Base-by-base conservation (phyloP, 441 rosid genomes). In the Pelargonium cotyledonis region DNA sequence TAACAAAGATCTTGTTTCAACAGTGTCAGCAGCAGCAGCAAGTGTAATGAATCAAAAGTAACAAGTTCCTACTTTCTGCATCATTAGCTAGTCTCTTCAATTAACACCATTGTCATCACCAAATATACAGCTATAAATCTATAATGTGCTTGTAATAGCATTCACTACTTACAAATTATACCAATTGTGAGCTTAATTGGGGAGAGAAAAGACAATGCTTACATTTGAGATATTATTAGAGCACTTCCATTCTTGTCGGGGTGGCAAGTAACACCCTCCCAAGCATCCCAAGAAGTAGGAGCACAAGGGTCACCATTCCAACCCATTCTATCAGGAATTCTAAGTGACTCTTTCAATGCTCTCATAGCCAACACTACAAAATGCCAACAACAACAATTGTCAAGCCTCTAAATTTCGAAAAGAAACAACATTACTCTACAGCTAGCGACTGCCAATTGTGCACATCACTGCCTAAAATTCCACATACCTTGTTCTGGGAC, bases 251-350 rank as follows among this genome's bases (percentile, higher is more conserved):
- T 72, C 74, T 85, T 77, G 84, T 83, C 83, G 63, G 88, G 78
- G 40, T 78, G 89, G 74, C 99, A 95, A 15, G 88, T 82, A 70
- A 92, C 95, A 69, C 99, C 99, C 76, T 95, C 99, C 99, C 99
- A 95, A 78, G 98, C 96, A 79, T 92, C 93, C 99, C 99, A 95
- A 63, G 69, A 85, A 18, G 97, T 89, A 65, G 99, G 98, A 74
- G 99, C 96, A 80, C 99, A 95, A 14, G 99, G 98, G 84, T 95
- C 98, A 68, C 99, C 99, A 76, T 88, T 92, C 99, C 99, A 95
- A 60, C 99, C 99, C 99, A 95, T 92, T 73, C 97, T 85, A 69
- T 78, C 95, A 9, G 97, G 99, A 78, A 95, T 80, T 16, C 84
- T 85, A 11, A 95, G 86, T 0, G 98, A 92, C 63, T 92, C 93